These are phyloP conservation scores for Diplocarpon rosae DNA, from an alignment of 2,329 filamentous ascomycete species.

Conservation along the genomic window DNA sequence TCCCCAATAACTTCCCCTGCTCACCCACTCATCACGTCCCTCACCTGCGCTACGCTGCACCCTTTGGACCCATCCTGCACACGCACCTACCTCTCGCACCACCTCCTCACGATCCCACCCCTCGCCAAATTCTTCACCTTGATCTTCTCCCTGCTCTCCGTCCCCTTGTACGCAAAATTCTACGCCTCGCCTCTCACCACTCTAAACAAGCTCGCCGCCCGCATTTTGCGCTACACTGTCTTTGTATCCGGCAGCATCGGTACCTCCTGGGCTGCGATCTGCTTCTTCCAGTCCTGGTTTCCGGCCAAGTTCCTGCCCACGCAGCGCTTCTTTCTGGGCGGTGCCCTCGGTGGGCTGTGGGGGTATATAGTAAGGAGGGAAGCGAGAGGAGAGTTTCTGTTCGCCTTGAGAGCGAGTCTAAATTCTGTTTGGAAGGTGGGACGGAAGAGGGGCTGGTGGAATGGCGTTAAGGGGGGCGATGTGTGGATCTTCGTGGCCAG, in stretches of 20 bases:
- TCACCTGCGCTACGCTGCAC: conserved; percentile 85
- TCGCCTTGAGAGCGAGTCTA: conserved; percentile 65
- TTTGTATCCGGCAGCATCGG: conserved; percentile 78
- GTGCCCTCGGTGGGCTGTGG: conserved; percentile 77
- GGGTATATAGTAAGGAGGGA: conserved; percentile 61
- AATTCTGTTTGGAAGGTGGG: conserved; percentile 88
- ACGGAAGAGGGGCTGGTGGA: conserved; percentile 84
- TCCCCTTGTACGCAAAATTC: conserved; percentile 56
- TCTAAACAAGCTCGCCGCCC: conserved; percentile 53
- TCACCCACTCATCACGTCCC: conserved; percentile 72
- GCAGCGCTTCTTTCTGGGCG: conserved; percentile 82
- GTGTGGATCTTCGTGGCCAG: conserved; percentile 72
- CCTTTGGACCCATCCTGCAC: conserved; percentile 79
- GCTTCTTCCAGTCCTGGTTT: conserved; percentile 73
- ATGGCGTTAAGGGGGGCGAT: conserved; percentile 70
- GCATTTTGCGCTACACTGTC: conserved; percentile 62
- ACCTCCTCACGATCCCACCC: conserved; percentile 70
- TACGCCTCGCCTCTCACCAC: conserved; percentile 58
- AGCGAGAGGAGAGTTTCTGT: conserved; percentile 62
- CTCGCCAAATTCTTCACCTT: conserved; percentile 69
- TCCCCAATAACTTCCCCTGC: conserved; percentile 71
- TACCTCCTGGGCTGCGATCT: conserved; percentile 79
- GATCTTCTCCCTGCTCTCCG: conserved; percentile 55
- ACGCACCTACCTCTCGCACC: conserved; percentile 79
- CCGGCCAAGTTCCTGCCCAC: conserved; percentile 66